A percentile compares a stretch with the other conserved stretches of the same genome.
These are phyloP conservation scores for Kitagawia praeruptora DNA, from an alignment of 129 eudicot species.

Conservation along the genomic window DNA sequence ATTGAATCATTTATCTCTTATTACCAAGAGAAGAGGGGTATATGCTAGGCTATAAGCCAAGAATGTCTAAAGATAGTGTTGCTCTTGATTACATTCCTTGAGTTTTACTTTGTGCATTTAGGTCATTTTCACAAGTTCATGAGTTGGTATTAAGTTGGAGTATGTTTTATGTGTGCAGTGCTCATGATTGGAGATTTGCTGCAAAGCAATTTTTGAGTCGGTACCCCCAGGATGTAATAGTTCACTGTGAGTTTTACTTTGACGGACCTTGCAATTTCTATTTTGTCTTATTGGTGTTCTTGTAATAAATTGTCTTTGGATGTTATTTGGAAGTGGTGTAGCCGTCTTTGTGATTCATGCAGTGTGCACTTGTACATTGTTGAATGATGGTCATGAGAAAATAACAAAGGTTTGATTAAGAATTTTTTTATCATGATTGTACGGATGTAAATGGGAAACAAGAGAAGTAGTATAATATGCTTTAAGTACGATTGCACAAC, in stretches of 20 bases:
- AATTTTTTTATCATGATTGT: neutral
- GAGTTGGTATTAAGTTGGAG: neutral
- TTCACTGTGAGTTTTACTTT: conserved; percentile 57
- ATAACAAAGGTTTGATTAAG: neutral
- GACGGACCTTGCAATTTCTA: neutral
- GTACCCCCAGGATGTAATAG: conserved; percentile 60
- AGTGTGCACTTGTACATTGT: neutral
- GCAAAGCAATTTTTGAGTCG: conserved; percentile 76
- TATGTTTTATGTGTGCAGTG: conserved; percentile 35
- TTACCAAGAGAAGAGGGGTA: neutral
- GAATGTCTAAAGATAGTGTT: neutral
- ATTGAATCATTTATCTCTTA: too few species aligned
- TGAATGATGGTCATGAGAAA: neutral
- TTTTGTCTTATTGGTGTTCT: neutral
- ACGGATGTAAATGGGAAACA: neutral
- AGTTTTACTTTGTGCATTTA: neutral
- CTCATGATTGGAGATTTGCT: conserved; percentile 77
- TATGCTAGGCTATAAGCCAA: neutral
- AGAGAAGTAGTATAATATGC: neutral
- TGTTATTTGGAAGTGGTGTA: neutral
- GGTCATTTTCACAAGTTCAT: neutral
- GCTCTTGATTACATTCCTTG: neutral
- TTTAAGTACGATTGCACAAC: neutral
- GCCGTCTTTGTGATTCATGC: neutral
- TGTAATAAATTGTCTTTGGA: neutral